Evolutionary conservation across 2,329 filamentous ascomycete species (phyloP).

Genomic region (Elsinoe batatas): DNA sequence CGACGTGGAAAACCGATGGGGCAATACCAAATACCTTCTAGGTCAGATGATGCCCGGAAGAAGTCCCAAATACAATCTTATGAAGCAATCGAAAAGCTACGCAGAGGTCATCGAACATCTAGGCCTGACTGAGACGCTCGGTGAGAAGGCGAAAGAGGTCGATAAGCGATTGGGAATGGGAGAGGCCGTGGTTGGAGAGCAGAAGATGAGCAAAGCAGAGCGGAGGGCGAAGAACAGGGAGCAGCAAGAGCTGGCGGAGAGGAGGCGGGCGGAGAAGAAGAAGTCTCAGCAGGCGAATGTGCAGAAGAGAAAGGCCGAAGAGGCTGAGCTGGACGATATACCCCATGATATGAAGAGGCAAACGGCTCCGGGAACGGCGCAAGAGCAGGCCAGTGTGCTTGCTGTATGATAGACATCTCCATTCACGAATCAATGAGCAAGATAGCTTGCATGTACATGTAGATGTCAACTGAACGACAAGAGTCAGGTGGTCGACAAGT

Average conservation of each 20-base stretch:
- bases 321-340: slow-evolving; percentile 21
- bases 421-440: not conserved
- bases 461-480: too few relatives aligned
- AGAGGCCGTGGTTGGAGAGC: slow-evolving; percentile 38
- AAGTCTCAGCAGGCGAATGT: slow-evolving; percentile 16
- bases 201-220: slow-evolving; percentile 39
- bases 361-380: slow-evolving; percentile 21
- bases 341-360: slow-evolving; percentile 21
- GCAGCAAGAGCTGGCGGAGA: slow-evolving; percentile 25
- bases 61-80: slow-evolving; percentile 48
- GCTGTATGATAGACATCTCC: slow-evolving; percentile 16
- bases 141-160: slow-evolving; percentile 52
- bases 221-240: slow-evolving; percentile 36
- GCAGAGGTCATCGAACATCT: slow-evolving; percentile 56
- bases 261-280: slow-evolving; percentile 18
- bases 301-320: slow-evolving; percentile 22
- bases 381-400: slow-evolving; percentile 21
- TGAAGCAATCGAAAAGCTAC: slow-evolving; percentile 63
- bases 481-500: not conserved
- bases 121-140: slow-evolving; percentile 49
- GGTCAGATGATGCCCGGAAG: slow-evolving; percentile 80
- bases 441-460: not conserved
- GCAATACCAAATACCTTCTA: slow-evolving; percentile 88
- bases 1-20: slow-evolving; percentile 73
- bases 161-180: slow-evolving; percentile 46